A percentile compares a stretch with the other conserved stretches of the same genome.
phyloP scores from a whole-genome alignment of 202 grass and related monocot species.

The Zizania palustris region DNA sequence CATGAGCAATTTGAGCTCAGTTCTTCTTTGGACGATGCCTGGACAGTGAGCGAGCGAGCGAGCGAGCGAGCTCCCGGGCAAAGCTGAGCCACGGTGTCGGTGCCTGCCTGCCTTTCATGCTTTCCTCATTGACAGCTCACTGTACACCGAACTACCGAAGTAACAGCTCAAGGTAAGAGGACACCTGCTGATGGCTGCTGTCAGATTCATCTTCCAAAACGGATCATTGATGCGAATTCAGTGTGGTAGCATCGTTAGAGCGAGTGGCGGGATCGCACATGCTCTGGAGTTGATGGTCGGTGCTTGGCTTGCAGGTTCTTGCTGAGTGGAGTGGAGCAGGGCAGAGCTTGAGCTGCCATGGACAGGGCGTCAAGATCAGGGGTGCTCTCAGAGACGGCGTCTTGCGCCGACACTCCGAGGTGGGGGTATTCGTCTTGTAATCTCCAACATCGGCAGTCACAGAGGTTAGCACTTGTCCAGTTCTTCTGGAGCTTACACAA shows the following conservation, averaged over 20 bases:
- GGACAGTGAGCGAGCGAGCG: background rate
- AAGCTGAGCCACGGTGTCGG: background rate
- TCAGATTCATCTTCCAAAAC: slow-evolving; percentile 13
- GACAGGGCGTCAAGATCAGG: slow-evolving; percentile 49
- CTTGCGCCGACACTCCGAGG: slow-evolving; percentile 53
- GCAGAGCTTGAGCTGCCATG: slow-evolving; percentile 20
- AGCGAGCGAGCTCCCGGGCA: background rate
- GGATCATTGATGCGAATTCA: slow-evolving; percentile 17
- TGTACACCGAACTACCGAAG: no score
- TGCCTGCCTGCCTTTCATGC: slow-evolving; percentile 14
- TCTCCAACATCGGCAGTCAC: slow-evolving; percentile 39
- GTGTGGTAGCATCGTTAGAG: slow-evolving; percentile 2
- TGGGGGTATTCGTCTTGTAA: slow-evolving; percentile 32
- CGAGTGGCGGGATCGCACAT: slow-evolving; percentile 21
- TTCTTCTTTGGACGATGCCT: slow-evolving; percentile 5
- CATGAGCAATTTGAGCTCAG: slow-evolving; percentile 2
- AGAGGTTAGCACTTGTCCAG: slow-evolving; percentile 38
- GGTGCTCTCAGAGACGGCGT: slow-evolving; percentile 51
- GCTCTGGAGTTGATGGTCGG: background rate
- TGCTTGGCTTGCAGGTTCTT: slow-evolving; percentile 37
- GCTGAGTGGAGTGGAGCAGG: slow-evolving; percentile 6
- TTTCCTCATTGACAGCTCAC: slow-evolving; percentile 44
- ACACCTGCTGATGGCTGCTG: slow-evolving; percentile 10
- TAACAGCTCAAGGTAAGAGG: slow-evolving; percentile 38
- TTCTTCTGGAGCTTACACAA: background rate